Conservation (phyloP, 2,329 filamentous ascomycete species). For the Pyrenophora tritici-repentis region DNA sequence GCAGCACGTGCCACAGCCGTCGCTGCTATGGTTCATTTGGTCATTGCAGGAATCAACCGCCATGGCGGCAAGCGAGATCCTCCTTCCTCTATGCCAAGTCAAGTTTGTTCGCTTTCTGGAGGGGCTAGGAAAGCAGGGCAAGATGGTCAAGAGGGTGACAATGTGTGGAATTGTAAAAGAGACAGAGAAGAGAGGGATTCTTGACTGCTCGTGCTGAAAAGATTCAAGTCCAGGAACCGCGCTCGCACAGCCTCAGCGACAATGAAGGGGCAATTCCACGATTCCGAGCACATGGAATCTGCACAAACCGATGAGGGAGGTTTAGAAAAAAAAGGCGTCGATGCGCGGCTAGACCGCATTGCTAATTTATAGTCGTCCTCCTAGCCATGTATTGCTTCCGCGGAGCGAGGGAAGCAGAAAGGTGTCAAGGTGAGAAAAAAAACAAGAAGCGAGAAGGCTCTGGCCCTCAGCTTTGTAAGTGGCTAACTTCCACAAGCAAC, state of each 20-base stretch:
- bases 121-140: not conserved
- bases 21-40: not conserved
- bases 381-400: not conserved
- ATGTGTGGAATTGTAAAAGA: not conserved
- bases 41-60: slow-evolving; percentile 1
- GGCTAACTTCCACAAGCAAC: not conserved
- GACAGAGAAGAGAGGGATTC: not conserved
- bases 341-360: slow-evolving; percentile 17
- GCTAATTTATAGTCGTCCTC: slow-evolving; percentile 11
- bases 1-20: not conserved
- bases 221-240: not conserved
- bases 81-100: not conserved
- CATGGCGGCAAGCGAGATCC: slow-evolving; percentile 1
- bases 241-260: not conserved
- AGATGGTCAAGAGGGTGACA: not conserved
- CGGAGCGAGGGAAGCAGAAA: slow-evolving; percentile 1
- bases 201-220: not conserved
- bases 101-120: not conserved
- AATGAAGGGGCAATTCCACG: slow-evolving; percentile 4
- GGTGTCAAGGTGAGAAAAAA: not conserved
- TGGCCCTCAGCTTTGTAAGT: not conserved
- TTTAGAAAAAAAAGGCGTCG: slow-evolving; percentile 5
- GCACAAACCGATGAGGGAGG: slow-evolving; percentile 6
- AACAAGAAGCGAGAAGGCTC: not conserved
- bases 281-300: slow-evolving; percentile 13